Percentiles rank a stretch among this genome's conserved stretches.
Conservation (phyloP, 805 yeast species). For the Wickerhamiella alocasiicola region DNA sequence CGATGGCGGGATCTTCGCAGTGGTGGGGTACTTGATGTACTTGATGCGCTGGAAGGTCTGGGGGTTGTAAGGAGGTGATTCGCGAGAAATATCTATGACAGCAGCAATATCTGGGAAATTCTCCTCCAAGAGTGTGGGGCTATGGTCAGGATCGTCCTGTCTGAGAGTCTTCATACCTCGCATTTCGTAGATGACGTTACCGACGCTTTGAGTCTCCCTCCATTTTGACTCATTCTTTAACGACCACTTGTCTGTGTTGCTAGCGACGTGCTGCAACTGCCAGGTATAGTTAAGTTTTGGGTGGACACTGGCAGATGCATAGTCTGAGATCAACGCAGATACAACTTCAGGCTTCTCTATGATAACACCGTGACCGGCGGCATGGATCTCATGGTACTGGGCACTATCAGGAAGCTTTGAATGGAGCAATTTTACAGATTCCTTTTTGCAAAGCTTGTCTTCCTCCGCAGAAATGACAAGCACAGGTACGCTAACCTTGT, state of each 20-base stretch:
- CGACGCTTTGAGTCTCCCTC: conserved; percentile 41
- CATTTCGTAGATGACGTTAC: conserved; percentile 30
- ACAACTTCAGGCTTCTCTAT: conserved; percentile 51
- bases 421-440: conserved; percentile 14
- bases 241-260: conserved; percentile 63
- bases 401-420: neutral
- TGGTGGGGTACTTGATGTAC: conserved; percentile 65
- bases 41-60: conserved; percentile 37
- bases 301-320: conserved; percentile 38
- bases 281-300: conserved; percentile 53
- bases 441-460: conserved; percentile 43
- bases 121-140: conserved; percentile 43
- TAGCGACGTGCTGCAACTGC: conserved; percentile 44
- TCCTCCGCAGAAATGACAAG: conserved; percentile 46
- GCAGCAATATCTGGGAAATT: conserved; percentile 41
- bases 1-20: conserved; percentile 65
- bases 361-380: conserved; percentile 55
- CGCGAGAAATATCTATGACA: conserved; percentile 53
- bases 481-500: conserved; percentile 32
- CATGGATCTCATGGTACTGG: conserved; percentile 21
- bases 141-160: conserved; percentile 48
- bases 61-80: conserved; percentile 60
- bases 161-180: conserved; percentile 66
- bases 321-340: conserved; percentile 42
- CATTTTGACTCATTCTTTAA: conserved; percentile 64